Evolutionary conservation across 2,329 filamentous ascomycete species (phyloP), one percentile per base, ranked within the genome.

Genomic region (Fusarium irregulare): DNA sequence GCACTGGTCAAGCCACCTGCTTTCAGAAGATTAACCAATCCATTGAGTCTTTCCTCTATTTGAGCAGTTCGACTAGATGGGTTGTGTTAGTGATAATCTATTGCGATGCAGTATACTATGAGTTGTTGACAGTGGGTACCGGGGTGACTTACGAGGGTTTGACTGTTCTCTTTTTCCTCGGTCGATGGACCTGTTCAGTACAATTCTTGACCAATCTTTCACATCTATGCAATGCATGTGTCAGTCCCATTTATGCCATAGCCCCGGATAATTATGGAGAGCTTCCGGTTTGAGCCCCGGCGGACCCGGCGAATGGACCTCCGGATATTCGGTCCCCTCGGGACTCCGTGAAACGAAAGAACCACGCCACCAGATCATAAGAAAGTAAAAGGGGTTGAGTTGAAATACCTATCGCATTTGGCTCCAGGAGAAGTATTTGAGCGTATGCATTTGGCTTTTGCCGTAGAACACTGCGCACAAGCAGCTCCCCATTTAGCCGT

Each of bases 371-470:
- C 9, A 30, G 12, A 21, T 21, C 4, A 21, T 21, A 28, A 25
- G 42, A 28, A 44, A 20, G n/a, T 18, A 16, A 30, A 41, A 13
- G 54, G 42, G 8, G 11, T 12, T 44, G 46, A 28, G n/a, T 8
- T 9, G 28, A 23, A 21, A 27, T 61, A 83, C 81, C 81, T 79
- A 60, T 86, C 84, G 61, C 84, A 86, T 66, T 84, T 85, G 20
- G 81, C 71, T 3, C 78, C 79, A 0, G 75, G 68, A 4, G 70
- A 62, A 6, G 75, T 69, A 58, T 80, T 81, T 9, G 82, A 80
- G 11, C 83, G 81, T 46, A 86, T 80, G 64, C 84, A 86, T 65
- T 85, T 86, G 10, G 84, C 83, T 68, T 86, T 86, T 32, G 84
- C 83, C 14, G 80, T 77, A 9, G 84, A 83, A 68, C 84, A 86